phyloP scores from a whole-genome alignment of 2,329 filamentous ascomycete species.

The Apiospora sp. region DNA sequence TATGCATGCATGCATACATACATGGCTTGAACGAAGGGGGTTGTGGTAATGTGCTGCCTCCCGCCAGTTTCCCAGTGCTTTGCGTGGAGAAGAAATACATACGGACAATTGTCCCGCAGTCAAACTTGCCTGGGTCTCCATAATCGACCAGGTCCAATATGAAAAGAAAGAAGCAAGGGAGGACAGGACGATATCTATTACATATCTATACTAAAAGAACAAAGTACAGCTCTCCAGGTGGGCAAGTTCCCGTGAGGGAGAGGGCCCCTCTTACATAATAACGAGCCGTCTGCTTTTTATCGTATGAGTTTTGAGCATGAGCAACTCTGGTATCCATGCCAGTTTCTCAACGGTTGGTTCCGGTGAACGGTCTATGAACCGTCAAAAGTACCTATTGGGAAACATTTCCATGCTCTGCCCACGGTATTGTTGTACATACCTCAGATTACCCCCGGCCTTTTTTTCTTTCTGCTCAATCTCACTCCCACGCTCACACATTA shows the following conservation, averaged over 20 bases:
- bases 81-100: background rate
- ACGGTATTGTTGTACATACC: constrained; percentile 12
- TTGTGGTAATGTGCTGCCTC: background rate
- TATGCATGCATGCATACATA: constrained; percentile 5
- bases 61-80: constrained; percentile 4
- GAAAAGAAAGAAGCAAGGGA: constrained; percentile 14
- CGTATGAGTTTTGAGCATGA: background rate
- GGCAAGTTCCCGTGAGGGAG: background rate
- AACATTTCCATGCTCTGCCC: constrained; percentile 7
- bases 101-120: constrained; percentile 8
- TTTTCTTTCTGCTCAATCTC: constrained; percentile 7
- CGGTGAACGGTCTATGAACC: constrained; percentile 11
- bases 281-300: background rate
- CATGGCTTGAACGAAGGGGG: constrained; percentile 15
- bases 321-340: background rate
- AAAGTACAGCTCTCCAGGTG: background rate
- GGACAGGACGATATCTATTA: background rate
- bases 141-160: background rate
- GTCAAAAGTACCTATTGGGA: constrained; percentile 3
- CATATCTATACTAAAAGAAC: background rate
- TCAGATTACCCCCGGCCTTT: background rate
- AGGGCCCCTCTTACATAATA: background rate
- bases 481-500: constrained; percentile 8
- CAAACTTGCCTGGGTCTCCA: constrained; percentile 6
- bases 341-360: constrained; percentile 15